phyloP scores from a whole-genome alignment of 331 rosid genomes.

The Acacia pycnantha region DNA sequence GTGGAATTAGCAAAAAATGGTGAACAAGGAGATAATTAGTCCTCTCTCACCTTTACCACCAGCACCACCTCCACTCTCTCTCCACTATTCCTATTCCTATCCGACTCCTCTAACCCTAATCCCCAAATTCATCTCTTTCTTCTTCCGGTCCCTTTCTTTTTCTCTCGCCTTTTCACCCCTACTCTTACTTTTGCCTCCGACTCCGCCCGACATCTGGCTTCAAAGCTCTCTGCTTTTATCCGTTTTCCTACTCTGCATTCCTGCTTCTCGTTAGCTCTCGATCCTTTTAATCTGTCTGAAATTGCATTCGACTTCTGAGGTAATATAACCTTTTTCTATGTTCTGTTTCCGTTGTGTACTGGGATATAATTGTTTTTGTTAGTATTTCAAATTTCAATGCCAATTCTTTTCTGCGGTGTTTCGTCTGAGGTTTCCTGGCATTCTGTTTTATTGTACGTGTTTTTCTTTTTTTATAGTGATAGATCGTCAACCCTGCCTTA shows the following conservation, averaged over 20 bases:
- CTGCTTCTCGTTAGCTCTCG: neutral
- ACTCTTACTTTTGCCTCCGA: slow-evolving; percentile 16
- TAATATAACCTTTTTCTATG: slow-evolving; percentile 7
- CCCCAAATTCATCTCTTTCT: slow-evolving; percentile 20
- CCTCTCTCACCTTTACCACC: slow-evolving; percentile 39
- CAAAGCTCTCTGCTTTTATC: slow-evolving; percentile 12
- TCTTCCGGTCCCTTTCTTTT: slow-evolving; percentile 4
- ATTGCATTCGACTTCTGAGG: slow-evolving; percentile 23
- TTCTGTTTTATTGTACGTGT: neutral
- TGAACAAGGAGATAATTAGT: slow-evolving; percentile 60
- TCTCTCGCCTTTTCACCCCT: slow-evolving; percentile 14
- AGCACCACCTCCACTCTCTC: slow-evolving; percentile 33
- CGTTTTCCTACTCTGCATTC: neutral
- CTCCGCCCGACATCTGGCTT: slow-evolving; percentile 15
- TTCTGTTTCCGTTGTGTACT: slow-evolving; percentile 4
- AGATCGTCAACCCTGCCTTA: neutral
- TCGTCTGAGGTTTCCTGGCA: neutral
- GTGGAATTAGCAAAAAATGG: slow-evolving; percentile 75
- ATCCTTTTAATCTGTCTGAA: slow-evolving; percentile 8
- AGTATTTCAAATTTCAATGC: slow-evolving; percentile 15
- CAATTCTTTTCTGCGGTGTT: slow-evolving; percentile 3
- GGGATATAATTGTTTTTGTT: neutral
- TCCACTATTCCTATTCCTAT: slow-evolving; percentile 26
- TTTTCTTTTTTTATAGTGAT: neutral
- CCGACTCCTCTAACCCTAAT: slow-evolving; percentile 35